Percentiles rank a stretch among this genome's conserved stretches.
Evolutionary conservation across 306 rosid species (phyloP).

Genomic region (Oxytropis ochrocephala): DNA sequence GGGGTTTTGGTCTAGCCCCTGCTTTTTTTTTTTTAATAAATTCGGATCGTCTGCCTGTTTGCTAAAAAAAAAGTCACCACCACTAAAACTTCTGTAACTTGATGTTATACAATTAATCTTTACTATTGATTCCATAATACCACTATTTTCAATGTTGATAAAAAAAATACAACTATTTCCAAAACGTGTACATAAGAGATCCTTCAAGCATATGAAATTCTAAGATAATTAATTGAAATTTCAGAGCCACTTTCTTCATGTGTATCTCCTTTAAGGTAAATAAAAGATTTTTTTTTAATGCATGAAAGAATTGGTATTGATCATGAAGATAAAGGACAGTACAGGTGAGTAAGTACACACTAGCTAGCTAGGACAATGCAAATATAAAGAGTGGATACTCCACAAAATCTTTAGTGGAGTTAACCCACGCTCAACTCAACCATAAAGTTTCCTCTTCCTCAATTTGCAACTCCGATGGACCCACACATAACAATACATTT

Average conservation of each 20-base stretch:
- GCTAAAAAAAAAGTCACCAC: slow-evolving; percentile 13
- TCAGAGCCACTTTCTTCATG: slow-evolving; percentile 11
- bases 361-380: slow-evolving; percentile 17
- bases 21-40: too few species aligned
- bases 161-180: neutral
- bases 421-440: slow-evolving; percentile 48
- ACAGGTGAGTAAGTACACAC: slow-evolving; percentile 33
- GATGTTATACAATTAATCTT: slow-evolving; percentile 4
- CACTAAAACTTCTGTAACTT: slow-evolving; percentile 8
- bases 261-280: slow-evolving; percentile 16
- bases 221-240: slow-evolving; percentile 5
- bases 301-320: neutral
- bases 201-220: slow-evolving; percentile 8
- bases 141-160: slow-evolving; percentile 15
- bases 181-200: slow-evolving; percentile 20
- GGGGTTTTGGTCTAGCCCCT: too few species aligned
- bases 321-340: slow-evolving; percentile 33
- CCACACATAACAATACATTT: slow-evolving; percentile 16
- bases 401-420: slow-evolving; percentile 46
- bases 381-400: slow-evolving; percentile 40
- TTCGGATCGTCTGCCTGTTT: too few species aligned
- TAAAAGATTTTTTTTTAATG: neutral
- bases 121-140: slow-evolving; percentile 13
- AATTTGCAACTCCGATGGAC: slow-evolving; percentile 11
- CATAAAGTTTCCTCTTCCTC: slow-evolving; percentile 12